Evolutionary conservation across 75 land plant genomes (phyloP), one percentile per base, ranked within the genome.

Genomic region (Larix kaempferi): DNA sequence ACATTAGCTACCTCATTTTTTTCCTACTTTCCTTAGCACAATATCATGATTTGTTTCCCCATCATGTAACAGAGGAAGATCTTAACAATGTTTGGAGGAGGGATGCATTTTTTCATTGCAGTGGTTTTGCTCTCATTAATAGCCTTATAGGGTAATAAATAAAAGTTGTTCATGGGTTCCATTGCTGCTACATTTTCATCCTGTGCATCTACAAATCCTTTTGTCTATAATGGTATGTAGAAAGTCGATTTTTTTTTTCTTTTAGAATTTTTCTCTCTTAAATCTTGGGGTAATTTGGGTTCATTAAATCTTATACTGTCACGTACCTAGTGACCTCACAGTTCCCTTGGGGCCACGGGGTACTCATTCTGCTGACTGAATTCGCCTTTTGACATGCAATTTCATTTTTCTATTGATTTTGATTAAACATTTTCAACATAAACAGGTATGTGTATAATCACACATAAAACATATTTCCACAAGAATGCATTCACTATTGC

Each of bases 121-220:
- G 76, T 78, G 0, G 75, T 13, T 13, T 23, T 78, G n/a, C n/a
- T 78, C 17, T 39, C 59, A 10, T 22, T 78, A 39, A 16, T 21
- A 23, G 37, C 25, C 6, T 14, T 39, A 25, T 77, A 22, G 13
- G 65, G 76, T 19, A 79, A 27, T 35, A 16, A 11, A n/a, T 52
- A 65, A 16, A 73, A 33, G 23, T 4, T 73, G 13, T 13, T 79
- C 6, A 56, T 79, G 0, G 80, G 80, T 11, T 23, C 63, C 3
- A 27, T 73, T 59, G 74, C 63, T 59, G 65, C 76, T 26, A 27
- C 26, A n/a, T n/a, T 58, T 6, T 58, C 76, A 11, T 65, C 33
- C 22, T 58, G 54, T 55, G 57, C 33, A 39, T 79, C 73, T 37
- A 65, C 64, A 25, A 41, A 76, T 33, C 76, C 80, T n/a, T 3